Percentiles rank a stretch among this genome's conserved stretches.
Evolutionary conservation across 2,329 filamentous ascomycete genomes (phyloP).

Genomic region (Pseudomassariella vexata): DNA sequence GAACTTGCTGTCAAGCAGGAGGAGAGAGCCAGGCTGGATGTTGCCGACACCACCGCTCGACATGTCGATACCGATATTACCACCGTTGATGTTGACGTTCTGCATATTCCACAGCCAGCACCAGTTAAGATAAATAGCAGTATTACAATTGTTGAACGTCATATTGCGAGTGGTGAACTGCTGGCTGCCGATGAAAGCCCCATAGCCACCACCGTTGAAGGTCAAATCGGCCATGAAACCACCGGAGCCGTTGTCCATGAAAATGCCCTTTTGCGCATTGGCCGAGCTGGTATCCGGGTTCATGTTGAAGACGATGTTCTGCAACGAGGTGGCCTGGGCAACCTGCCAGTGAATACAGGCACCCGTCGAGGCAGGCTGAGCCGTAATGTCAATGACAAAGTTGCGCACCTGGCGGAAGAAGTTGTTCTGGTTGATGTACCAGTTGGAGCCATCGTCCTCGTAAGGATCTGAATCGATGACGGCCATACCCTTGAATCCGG

Average conservation of each 20-base stretch:
- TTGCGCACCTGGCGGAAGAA: conserved; percentile 82
- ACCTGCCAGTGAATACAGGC: conserved; percentile 82
- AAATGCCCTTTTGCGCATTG: conserved; percentile 71
- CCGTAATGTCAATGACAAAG: conserved; percentile 71
- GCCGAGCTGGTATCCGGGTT: conserved; percentile 54
- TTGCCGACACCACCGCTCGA: conserved; percentile 51
- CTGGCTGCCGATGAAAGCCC: conserved; percentile 77
- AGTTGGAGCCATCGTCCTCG: conserved; percentile 59
- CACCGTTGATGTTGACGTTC: conserved; percentile 67
- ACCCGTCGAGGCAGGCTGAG: conserved; percentile 52
- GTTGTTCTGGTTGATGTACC: conserved; percentile 77
- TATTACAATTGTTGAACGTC: conserved; percentile 75
- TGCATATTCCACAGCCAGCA: conserved; percentile 86
- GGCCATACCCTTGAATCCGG: conserved; percentile 75
- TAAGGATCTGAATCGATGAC: conserved; percentile 89
- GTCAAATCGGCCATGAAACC: conserved; percentile 78
- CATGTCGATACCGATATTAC: conserved; percentile 74
- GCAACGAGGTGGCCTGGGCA: conserved; percentile 73
- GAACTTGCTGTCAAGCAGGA: conserved; percentile 77
- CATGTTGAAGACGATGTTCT: conserved; percentile 82
- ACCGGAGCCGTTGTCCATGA: conserved; percentile 80
- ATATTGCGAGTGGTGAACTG: conserved; percentile 83
- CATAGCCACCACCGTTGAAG: conserved; percentile 77
- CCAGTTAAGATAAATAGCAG: conserved; percentile 86
- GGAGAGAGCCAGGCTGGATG: conserved; percentile 79